Evolutionary conservation across 2,329 filamentous ascomycete species (phyloP), one percentile per base, ranked within the genome.

Genomic region (Ceratocystis huliohia): DNA sequence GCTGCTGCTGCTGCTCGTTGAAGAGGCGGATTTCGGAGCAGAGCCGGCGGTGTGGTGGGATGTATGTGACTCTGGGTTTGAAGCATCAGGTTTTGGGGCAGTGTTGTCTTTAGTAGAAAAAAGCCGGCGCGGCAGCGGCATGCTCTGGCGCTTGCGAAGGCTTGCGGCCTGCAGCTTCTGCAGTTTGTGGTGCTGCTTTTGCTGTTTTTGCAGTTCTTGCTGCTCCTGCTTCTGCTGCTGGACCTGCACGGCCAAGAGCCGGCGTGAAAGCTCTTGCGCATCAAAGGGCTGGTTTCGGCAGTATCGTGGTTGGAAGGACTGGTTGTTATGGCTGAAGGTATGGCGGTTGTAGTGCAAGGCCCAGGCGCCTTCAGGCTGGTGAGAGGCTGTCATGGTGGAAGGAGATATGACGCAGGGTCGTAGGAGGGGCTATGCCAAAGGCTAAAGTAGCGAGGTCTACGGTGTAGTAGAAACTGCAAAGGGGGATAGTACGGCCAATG

Each of bases 261-360:
- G 79, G 41, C 79, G 77, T 10, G 78, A 77, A 33, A 86, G 73
- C 66, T 86, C 83, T 33, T 81, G 77, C 0, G 84, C 76, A 68
- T 86, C 82, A 59, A 85, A 73, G 1, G 75, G 73, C 41, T 73
- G 70, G 10, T 65, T 61, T 20, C 59, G 61, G 41, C 44, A 45
- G 45, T 28, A 8, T 22, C 41, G 45, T 2, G 75, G 72, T 0
- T 70, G 70, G 28, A 72, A 69, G 13, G 71, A 67, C 50, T 71
- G 68, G 69, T 28, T 67, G 69, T 28, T 68, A 45, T 64, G 64
- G 25, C 57, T 65, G 65, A 65, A 66, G 53, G 64, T 65, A 56
- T 63, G 66, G 45, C 53, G 66, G 61, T 17, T 57, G 44, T 59
- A 59, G 56, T 59, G 28, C 4, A 20, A 15, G 59, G 33, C 30